These are phyloP conservation scores for Crithidia fasciculata DNA, from an alignment of 208 protist species.

Conservation along the genomic window DNA sequence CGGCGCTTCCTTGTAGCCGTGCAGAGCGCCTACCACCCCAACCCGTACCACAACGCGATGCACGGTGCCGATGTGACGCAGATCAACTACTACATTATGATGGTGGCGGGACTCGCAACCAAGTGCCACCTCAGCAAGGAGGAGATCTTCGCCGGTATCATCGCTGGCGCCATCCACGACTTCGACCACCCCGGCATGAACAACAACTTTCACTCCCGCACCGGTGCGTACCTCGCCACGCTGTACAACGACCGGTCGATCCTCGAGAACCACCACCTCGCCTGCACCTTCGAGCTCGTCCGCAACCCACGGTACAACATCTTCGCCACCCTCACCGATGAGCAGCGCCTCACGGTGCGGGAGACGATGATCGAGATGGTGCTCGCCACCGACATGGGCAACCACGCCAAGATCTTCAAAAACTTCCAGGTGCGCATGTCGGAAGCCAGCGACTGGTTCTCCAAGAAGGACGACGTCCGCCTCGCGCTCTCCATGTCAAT, in stretches of 20 bases:
- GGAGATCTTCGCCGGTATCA: conserved; percentile 90
- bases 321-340: conserved; percentile 71
- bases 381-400: conserved; percentile 94
- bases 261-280: conserved; percentile 95
- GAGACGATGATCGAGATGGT: conserved; percentile 93
- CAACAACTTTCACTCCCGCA: conserved; percentile 96
- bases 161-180: conserved; percentile 95
- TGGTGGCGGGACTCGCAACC: conserved; percentile 65
- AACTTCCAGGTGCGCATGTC: conserved; percentile 81
- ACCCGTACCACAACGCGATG: conserved; percentile 93
- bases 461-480: conserved; percentile 82
- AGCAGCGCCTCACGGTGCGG: conserved; percentile 83
- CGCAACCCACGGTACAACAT: conserved; percentile 83
- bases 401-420: conserved; percentile 91
- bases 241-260: conserved; percentile 94
- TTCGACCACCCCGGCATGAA: conserved; percentile 97
- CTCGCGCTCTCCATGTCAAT: conserved; percentile 93
- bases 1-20: conserved; percentile 86
- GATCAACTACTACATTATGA: conserved; percentile 94
- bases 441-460: conserved; percentile 75
- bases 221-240: conserved; percentile 88
- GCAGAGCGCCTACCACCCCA: conserved; percentile 89
- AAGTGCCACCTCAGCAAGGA: conserved; percentile 83
- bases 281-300: conserved; percentile 88
- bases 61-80: conserved; percentile 94